A percentile compares a stretch with the other conserved stretches of the same genome.
phyloP scores from a whole-genome alignment of 2,329 filamentous ascomycete genomes.

The Cladosporium sp. region DNA sequence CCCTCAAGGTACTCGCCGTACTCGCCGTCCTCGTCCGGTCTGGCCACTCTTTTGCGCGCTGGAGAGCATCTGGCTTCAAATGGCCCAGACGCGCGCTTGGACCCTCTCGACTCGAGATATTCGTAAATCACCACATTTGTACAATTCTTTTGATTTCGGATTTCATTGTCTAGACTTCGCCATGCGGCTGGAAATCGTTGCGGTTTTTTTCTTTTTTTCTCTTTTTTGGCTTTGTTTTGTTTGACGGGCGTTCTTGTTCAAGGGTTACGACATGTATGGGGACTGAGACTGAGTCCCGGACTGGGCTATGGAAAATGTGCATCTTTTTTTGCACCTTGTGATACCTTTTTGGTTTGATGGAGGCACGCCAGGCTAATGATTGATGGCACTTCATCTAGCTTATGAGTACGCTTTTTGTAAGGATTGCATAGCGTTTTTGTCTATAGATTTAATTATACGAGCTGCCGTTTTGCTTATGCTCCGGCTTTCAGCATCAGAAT shows the following conservation, averaged over 20 bases:
- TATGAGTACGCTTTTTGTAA: background rate
- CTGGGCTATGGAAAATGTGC: background rate
- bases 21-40: slow-evolving; percentile 3
- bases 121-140: background rate
- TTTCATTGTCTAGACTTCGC: background rate
- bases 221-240: background rate
- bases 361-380: background rate
- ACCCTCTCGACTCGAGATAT: background rate
- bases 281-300: background rate
- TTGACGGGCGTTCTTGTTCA: background rate
- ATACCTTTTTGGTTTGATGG: background rate
- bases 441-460: slow-evolving; percentile 9
- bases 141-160: background rate
- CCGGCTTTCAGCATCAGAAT: slow-evolving; percentile 68
- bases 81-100: background rate
- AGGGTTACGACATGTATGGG: background rate
- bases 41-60: slow-evolving; percentile 13
- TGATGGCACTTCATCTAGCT: background rate
- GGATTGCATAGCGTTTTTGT: background rate
- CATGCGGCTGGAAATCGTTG: background rate
- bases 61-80: slow-evolving; percentile 15
- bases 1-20: background rate
- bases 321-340: background rate
- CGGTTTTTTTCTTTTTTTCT: background rate
- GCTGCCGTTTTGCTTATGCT: slow-evolving; percentile 7